Evolutionary conservation across 768 basidiomycete genomes (phyloP), one percentile per base, ranked within the genome.

Genomic region (Pleurotus tuoliensis): DNA sequence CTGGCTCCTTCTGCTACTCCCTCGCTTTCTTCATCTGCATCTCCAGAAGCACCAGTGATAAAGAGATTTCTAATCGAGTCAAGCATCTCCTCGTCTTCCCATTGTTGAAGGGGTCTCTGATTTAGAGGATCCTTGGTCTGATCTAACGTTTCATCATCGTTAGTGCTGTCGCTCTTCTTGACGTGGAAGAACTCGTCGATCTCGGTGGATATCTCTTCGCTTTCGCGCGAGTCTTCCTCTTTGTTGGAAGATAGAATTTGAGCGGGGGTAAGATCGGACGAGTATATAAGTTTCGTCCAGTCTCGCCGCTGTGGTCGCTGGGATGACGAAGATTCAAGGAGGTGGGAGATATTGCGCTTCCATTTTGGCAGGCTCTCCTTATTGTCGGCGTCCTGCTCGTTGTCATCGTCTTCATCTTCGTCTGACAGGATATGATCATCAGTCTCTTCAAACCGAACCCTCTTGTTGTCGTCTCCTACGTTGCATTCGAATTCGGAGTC

Each of bases 281-380:
- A 77, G 69, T 98, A 98, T 52, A 98, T 91, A 46, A 96, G 80
- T 51, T 86, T 86, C 65, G 86, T 92, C 83, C 94, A 90, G 66
- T 96, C 84, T 62, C 81, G 84, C 58, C 79, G 77, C 38, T 76
- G 75, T 7, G 61, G 55, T 38, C 67, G 71, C 5, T 69, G 73
- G 1, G 74, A 69, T 6, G 75, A 72, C 3, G 77, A 69, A 40
- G 60, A 61, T 13, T 22, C 47, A 82, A 78, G 16, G 75, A 66
- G 11, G 74, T 72, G 8, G 73, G 72, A 5, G 73, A 95, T 74
- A 61, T 89, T 79, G 9, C 66, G 62, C 71, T 94, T 94, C 93
- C 93, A 95, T 57, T 74, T 74, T 0, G 92, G 91, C 1, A 74
- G 76, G 2, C 75, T 73, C 1, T 76, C 69, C 0, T 64, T 76